A percentile compares a stretch with the other conserved stretches of the same genome.
phyloP scores from a whole-genome alignment of 768 basidiomycete genomes.

The Rhodotorula taiwanensis region DNA sequence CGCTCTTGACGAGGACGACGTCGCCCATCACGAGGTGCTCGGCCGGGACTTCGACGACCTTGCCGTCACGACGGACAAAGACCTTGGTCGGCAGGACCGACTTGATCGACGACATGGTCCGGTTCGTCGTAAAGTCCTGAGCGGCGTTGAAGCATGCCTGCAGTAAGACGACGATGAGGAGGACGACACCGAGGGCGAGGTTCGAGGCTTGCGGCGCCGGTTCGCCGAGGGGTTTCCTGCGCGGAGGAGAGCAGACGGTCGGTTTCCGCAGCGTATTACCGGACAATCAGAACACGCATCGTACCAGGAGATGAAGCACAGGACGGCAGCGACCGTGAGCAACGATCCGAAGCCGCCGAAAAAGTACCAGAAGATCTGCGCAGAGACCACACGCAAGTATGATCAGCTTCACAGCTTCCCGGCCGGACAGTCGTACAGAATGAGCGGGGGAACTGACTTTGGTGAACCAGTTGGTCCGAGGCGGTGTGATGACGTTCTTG shows the following conservation, averaged over 20 bases:
- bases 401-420: not conserved
- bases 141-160: constrained; percentile 40
- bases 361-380: constrained; percentile 50
- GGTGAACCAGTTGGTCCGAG: constrained; percentile 50
- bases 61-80: constrained; percentile 42
- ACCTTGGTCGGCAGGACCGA: constrained; percentile 44
- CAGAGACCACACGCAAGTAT: not conserved
- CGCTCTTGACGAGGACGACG: constrained; percentile 22
- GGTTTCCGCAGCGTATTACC: constrained; percentile 13
- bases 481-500: constrained; percentile 53
- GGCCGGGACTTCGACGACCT: not conserved
- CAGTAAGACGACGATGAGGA: constrained; percentile 48
- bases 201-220: constrained; percentile 54
- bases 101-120: constrained; percentile 58
- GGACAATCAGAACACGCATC: constrained; percentile 10
- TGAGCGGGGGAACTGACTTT: constrained; percentile 43
- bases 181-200: constrained; percentile 57
- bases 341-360: constrained; percentile 58
- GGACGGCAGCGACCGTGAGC: constrained; percentile 54
- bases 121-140: constrained; percentile 54
- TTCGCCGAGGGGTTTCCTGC: constrained; percentile 58
- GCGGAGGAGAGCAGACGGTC: not conserved
- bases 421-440: too few species aligned
- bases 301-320: constrained; percentile 54
- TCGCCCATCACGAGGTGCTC: constrained; percentile 8